Conservation (phyloP, 2,329 filamentous ascomycete genomes). For the Parastagonospora avenae region DNA sequence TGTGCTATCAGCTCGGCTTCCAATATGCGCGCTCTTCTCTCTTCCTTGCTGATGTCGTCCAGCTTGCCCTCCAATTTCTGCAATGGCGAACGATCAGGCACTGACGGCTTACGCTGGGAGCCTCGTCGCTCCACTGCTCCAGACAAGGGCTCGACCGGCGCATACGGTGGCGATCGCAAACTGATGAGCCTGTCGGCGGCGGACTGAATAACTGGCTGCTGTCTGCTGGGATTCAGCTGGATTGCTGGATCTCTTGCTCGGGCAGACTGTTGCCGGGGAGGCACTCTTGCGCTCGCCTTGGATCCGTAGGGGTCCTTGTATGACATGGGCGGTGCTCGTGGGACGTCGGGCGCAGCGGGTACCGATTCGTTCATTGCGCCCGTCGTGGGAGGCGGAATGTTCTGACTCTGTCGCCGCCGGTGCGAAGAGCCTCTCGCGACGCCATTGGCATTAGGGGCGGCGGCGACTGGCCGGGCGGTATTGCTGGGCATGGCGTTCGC, state of each 20-base stretch:
- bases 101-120: conserved; percentile 57
- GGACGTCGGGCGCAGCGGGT: conserved; percentile 63
- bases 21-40: conserved; percentile 83
- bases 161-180: conserved; percentile 38
- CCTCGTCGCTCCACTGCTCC: conserved; percentile 30
- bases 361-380: conserved; percentile 29
- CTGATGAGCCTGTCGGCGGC: conserved; percentile 39
- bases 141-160: conserved; percentile 34
- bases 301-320: conserved; percentile 47
- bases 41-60: conserved; percentile 92
- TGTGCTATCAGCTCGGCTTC: conserved; percentile 78
- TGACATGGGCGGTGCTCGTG: conserved; percentile 57
- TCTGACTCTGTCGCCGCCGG: conserved; percentile 39
- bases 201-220: conserved; percentile 41
- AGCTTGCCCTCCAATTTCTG: conserved; percentile 92
- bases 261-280: conserved; percentile 31
- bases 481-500: conserved; percentile 32
- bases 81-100: conserved; percentile 84
- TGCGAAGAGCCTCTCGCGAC: conserved; percentile 31
- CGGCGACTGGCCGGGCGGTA: conserved; percentile 31
- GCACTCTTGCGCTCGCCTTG: conserved; percentile 26
- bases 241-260: conserved; percentile 41
- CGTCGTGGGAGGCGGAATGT: conserved; percentile 31
- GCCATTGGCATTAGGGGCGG: conserved; percentile 22
- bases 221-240: conserved; percentile 41